Conservation (phyloP, 768 basidiomycete genomes). For the Paxillus involutus region DNA sequence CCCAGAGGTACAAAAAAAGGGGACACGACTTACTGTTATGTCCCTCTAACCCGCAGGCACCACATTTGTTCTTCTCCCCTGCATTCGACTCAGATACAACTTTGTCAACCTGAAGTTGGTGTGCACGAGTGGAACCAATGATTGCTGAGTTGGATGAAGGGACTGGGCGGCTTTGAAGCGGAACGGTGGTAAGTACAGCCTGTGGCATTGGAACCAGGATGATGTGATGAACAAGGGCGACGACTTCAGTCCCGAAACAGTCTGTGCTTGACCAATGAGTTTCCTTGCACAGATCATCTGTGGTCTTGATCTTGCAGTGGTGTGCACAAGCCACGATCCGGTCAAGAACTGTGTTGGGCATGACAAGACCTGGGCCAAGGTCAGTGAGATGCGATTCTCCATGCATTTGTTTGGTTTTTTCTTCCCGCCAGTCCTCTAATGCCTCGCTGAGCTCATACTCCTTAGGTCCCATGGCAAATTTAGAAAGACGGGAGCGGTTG, state of each 20-base stretch:
- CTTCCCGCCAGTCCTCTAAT: neutral
- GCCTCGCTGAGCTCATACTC: neutral
- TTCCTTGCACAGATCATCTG: slow-evolving; percentile 8
- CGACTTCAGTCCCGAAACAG: neutral
- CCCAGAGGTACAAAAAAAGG: too few species aligned
- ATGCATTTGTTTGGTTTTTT: neutral
- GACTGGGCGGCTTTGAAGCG: neutral
- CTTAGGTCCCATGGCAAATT: too few species aligned
- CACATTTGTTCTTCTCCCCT: slow-evolving; percentile 3
- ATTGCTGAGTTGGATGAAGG: neutral
- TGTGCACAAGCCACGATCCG: neutral
- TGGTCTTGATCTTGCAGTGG: neutral
- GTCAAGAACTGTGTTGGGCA: neutral
- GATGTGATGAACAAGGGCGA: neutral
- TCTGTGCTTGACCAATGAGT: slow-evolving; percentile 12
- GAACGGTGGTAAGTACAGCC: neutral
- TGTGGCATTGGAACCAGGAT: neutral
- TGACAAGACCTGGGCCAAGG: neutral
- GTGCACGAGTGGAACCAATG: too few species aligned
- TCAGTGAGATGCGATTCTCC: neutral
- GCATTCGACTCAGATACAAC: too few species aligned
- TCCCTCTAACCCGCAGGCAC: neutral
- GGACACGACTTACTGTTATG: neutral
- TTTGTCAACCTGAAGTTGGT: too few species aligned
- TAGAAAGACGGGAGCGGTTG: too few species aligned